phyloP scores from a whole-genome alignment of 257 asterid species.

The Salvia miltiorrhiza region DNA sequence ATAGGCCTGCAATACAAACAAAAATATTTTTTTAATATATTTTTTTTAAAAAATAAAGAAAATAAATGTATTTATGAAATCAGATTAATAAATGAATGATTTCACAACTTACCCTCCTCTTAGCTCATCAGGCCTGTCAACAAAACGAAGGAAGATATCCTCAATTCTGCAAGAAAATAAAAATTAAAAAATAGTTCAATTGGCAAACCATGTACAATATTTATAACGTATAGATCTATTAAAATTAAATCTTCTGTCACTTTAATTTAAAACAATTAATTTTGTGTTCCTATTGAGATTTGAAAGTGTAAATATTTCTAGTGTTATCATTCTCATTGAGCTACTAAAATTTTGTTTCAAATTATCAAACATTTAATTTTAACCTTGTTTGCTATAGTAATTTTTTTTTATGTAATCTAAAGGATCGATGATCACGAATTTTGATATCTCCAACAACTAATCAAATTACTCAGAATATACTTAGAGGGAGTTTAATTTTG shows the following conservation, averaged over 20 bases:
- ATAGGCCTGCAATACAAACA: conserved; percentile 36
- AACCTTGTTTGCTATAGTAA: too few relatives aligned
- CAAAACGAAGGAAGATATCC: conserved; percentile 55
- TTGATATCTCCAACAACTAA: too few relatives aligned
- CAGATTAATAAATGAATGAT: neutral
- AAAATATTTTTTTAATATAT: neutral
- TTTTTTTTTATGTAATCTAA: too few relatives aligned
- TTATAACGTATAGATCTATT: neutral
- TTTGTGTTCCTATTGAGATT: neutral
- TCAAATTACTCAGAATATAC: neutral
- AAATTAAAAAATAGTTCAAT: neutral
- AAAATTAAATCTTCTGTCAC: neutral
- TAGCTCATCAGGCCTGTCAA: conserved; percentile 53
- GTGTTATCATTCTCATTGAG: neutral
- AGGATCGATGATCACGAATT: too few relatives aligned
- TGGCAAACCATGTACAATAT: neutral
- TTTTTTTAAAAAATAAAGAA: neutral
- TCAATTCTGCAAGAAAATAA: conserved; percentile 42
- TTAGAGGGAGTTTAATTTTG: too few relatives aligned
- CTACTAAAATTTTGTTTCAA: too few relatives aligned
- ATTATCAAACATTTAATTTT: neutral
- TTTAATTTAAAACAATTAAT: too few relatives aligned
- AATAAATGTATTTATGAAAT: neutral
- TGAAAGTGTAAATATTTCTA: neutral
- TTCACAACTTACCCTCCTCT: conserved; percentile 45